Conservation (phyloP, 768 basidiomycete genomes). For the Chiua virens region DNA sequence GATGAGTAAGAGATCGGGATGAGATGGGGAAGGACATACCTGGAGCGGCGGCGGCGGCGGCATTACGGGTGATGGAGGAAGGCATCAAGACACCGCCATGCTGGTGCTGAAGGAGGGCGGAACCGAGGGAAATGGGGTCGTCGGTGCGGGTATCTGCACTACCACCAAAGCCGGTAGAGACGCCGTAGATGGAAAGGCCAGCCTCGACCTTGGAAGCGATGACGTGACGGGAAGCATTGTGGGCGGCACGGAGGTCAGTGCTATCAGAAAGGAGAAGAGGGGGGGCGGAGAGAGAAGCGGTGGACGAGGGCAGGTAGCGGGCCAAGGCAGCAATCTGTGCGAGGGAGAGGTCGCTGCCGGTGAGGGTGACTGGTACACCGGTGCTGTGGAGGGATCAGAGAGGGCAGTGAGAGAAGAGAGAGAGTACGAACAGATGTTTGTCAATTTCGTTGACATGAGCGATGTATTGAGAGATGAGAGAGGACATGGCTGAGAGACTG, state of each 20-base stretch:
- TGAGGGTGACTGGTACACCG: constrained; percentile 62
- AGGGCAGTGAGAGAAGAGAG: background rate
- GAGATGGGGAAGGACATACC: background rate
- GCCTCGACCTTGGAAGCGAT: constrained; percentile 66
- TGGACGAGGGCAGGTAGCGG: constrained; percentile 48
- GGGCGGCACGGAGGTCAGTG: constrained; percentile 42
- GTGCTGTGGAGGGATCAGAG: constrained; percentile 38
- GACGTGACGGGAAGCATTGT: constrained; percentile 63
- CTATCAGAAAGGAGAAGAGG: constrained; percentile 20
- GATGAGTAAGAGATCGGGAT: background rate
- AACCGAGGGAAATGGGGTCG: constrained; percentile 68
- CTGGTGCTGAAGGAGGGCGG: constrained; percentile 84
- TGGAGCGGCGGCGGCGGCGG: background rate
- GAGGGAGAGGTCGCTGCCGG: constrained; percentile 72
- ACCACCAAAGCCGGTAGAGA: constrained; percentile 86
- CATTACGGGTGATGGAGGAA: constrained; percentile 37
- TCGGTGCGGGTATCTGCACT: constrained; percentile 84
- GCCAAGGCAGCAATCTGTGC: constrained; percentile 77
- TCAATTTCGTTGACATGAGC: constrained; percentile 62
- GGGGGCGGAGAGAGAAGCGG: constrained; percentile 34
- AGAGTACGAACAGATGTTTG: constrained; percentile 54
- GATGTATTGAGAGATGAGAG: constrained; percentile 56
- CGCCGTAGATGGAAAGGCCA: constrained; percentile 77
- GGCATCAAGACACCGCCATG: constrained; percentile 69
- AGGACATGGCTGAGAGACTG: constrained; percentile 9